phyloP scores from a whole-genome alignment of 179 eudicot genomes.

The Dionaea muscipula region DNA sequence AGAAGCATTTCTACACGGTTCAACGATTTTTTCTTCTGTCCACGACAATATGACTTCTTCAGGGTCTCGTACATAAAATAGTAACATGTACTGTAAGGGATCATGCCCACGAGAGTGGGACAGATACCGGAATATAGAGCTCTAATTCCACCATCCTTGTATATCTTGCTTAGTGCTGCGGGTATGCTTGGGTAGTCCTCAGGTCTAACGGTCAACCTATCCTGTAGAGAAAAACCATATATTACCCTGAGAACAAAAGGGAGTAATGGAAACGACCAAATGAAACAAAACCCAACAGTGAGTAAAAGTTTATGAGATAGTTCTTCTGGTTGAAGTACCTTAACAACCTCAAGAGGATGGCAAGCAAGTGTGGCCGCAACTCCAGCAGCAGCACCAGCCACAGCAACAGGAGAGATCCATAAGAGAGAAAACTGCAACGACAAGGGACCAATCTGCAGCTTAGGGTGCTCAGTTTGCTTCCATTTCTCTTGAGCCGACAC shows the following conservation, averaged over 20 bases:
- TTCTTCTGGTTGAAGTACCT: conserved; percentile 29
- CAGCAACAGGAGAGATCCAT: conserved; percentile 87
- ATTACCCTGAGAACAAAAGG: neutral
- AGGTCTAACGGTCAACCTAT: conserved; percentile 80
- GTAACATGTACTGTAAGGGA: conserved; percentile 93
- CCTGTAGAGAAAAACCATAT: conserved; percentile 32
- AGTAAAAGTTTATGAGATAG: no score
- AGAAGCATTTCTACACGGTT: conserved; percentile 81
- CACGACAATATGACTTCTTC: conserved; percentile 60
- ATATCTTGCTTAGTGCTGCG: conserved; percentile 59
- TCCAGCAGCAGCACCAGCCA: conserved; percentile 96
- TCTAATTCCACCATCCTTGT: conserved; percentile 61
- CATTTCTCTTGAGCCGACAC: conserved; percentile 71
- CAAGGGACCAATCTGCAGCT: conserved; percentile 51
- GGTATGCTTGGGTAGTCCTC: conserved; percentile 59
- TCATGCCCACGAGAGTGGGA: conserved; percentile 90
- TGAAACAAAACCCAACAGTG: neutral
- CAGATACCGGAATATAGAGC: conserved; percentile 68
- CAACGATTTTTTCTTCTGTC: conserved; percentile 60
- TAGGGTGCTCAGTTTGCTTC: conserved; percentile 44
- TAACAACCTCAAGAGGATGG: conserved; percentile 97
- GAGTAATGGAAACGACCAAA: neutral
- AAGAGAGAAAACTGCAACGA: conserved; percentile 57
- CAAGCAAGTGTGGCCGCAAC: conserved; percentile 76
- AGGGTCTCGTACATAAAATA: conserved; percentile 90